Conservation (phyloP, 192 early-diverging fungal species). For the Gamsiella multidivaricata region DNA sequence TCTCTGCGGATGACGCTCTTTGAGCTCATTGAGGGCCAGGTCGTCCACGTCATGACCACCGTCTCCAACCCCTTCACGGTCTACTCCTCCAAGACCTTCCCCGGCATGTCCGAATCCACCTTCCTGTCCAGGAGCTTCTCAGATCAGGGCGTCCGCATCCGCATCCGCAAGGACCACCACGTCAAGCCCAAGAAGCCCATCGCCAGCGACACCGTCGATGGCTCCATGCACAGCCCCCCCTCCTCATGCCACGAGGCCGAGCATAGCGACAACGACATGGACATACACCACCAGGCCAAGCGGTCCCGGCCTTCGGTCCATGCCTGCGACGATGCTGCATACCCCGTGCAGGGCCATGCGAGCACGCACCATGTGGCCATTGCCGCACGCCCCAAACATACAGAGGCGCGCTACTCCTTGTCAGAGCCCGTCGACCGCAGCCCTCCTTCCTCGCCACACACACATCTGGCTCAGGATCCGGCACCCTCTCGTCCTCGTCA, state of each 20-base stretch:
- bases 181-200: constrained; percentile 49
- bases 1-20: constrained; percentile 86
- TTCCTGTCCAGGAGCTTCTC: constrained; percentile 89
- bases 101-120: constrained; percentile 93
- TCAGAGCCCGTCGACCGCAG: constrained; percentile 26
- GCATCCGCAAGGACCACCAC: constrained; percentile 87
- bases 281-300: constrained; percentile 15
- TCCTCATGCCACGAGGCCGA: constrained; percentile 40
- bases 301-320: constrained; percentile 8
- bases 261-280: constrained; percentile 32
- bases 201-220: constrained; percentile 3
- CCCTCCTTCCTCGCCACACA: constrained; percentile 38
- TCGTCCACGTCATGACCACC: constrained; percentile 73
- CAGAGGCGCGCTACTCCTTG: background rate
- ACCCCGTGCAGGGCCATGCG: constrained; percentile 1
- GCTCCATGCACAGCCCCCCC: constrained; percentile 43
- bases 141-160: constrained; percentile 94
- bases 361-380: constrained; percentile 11
- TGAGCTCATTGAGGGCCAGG: constrained; percentile 77
- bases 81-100: constrained; percentile 89
- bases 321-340: background rate
- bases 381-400: constrained; percentile 12
- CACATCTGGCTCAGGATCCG: constrained; percentile 5
- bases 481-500: constrained; percentile 15
- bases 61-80: constrained; percentile 80